A percentile compares a stretch with the other conserved stretches of the same genome.
phyloP scores from a whole-genome alignment of 176 grass and related monocot genomes.

The Carex kokanica region DNA sequence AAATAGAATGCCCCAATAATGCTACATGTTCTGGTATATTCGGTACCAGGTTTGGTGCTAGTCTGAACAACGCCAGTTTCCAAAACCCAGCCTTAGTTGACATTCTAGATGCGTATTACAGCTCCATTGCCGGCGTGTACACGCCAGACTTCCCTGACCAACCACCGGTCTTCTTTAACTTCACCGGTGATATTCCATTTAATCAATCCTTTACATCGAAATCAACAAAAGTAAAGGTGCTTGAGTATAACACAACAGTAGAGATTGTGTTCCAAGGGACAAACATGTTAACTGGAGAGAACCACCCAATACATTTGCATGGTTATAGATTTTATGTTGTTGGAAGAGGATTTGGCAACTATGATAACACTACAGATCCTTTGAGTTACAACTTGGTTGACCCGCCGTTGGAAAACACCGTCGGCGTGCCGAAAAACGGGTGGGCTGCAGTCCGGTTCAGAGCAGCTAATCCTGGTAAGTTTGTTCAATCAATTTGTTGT shows the following conservation, averaged over 20 bases:
- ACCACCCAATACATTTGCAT: constrained; percentile 70
- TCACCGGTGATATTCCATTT: constrained; percentile 18
- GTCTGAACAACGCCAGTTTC: constrained; percentile 60
- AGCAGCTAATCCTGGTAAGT: constrained; percentile 47
- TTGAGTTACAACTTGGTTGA: constrained; percentile 42
- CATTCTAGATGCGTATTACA: constrained; percentile 65
- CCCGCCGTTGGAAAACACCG: constrained; percentile 33
- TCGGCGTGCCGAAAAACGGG: constrained; percentile 32
- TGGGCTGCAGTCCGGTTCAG: constrained; percentile 40
- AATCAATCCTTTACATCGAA: background rate
- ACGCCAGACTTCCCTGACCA: constrained; percentile 23
- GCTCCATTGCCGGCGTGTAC: background rate
- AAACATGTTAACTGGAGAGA: constrained; percentile 37
- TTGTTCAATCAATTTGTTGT: background rate
- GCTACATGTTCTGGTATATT: background rate
- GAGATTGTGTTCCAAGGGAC: constrained; percentile 66
- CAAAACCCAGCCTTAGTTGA: constrained; percentile 39
- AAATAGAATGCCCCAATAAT: constrained; percentile 17
- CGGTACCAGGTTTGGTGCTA: background rate
- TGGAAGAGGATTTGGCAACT: constrained; percentile 42
- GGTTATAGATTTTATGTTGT: constrained; percentile 51
- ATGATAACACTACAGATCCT: constrained; percentile 35
- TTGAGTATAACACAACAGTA: constrained; percentile 37
- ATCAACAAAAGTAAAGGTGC: constrained; percentile 41
- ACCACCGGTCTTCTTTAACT: constrained; percentile 42